Base-by-base conservation (phyloP, 2,329 filamentous ascomycete genomes). In the Paramyrothecium sp. region DNA sequence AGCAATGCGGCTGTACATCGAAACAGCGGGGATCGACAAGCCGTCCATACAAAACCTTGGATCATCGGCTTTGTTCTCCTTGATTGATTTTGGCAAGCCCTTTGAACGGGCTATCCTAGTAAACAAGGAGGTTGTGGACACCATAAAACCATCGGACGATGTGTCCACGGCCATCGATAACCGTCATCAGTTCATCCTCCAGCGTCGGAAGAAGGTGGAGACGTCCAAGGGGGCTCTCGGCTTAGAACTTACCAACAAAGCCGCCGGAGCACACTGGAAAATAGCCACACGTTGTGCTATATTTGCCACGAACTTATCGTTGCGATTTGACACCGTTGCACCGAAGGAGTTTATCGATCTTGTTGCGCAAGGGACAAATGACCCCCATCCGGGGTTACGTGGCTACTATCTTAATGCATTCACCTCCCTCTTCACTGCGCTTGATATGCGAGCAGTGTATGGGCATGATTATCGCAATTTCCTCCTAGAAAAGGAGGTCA, bases 1-100 rank as follows among this genome's bases (percentile, higher is more conserved):
- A n/a, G 78, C 97, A 52, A 91, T 99, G 77, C 88, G 89, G 54
- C 81, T 95, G 10, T 99, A 96, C 74, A 95, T 99, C 61, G 86
- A 90, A 66, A 92, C 95, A 3, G 93, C 90, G 19, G 88, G 88
- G 38, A 92, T 96, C 17, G 95, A 99, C 74, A 97, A 97, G 71
- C 87, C 92, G 4, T 97, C 94, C 1, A 94, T 99, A 46, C 95
- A 99, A 72, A 92, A 90, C 65, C 83, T 99, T 17, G 92, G 92
- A 16, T 85, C 88, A 1, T 89, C 88, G 38, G 91, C 90, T 0
- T 82, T 96, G 1, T 97, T 93, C 69, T 88, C 91, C 17, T 82
- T 99, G 46, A 87, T 97, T 68, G 94, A 98, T 53, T 97, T 97
- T 75, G 94, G 93, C 21, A 93, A 94, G 66, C 85, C 91, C 0